Evolutionary conservation across 352 stramenopile genomes (phyloP), one percentile per base, ranked within the genome.

Genomic region (Globisporangium middletonii): DNA sequence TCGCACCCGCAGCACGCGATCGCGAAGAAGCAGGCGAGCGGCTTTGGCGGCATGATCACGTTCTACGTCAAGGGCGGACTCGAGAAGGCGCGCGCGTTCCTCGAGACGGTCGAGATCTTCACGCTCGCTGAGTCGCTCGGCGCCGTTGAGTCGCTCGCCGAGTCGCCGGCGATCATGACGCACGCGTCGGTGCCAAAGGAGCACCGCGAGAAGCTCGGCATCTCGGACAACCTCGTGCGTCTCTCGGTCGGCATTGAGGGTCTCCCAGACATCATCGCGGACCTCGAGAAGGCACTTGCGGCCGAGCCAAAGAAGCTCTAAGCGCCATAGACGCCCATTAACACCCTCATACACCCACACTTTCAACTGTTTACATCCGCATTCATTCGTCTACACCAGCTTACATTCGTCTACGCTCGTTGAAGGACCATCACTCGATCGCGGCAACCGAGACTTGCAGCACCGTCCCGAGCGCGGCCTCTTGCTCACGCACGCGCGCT

Each of bases 51-150:
- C 26, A 92, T 94, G 81, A 67, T 98, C 51, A 93, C 92, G 43
- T 98, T 99, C 80, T 97, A 94, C 69, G 78, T 99, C 49, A 95
- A 89, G 69, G 88, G 87, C 62, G 77, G 89, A 2, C 70, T 88
- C 52, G 68, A 86, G 37, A 78, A 87, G 62, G 71, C 88, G 9
- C 92, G 91, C 47, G 81, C 79, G 19, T 98, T 99, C 65, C 94
- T 99, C 46, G 87, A 98, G 63, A 85, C 74, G 46, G 68, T 98
- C 53, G 66, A 97, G 55, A 70, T 99, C n/a, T 95, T 96, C 53
- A 96, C 81, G 50, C 85, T 98, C 65, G 80, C 98, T 15, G 95
- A 97, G 60, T 98, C 97, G 69, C 91, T 98, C 5, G 95, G 94
- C 37, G 94, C 97, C 64, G 86, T 94, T 30, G 86, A 95, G 64